Evolutionary conservation across 1,139 yeast genomes (phyloP).

Genomic region (Nematodospora anomalae): DNA sequence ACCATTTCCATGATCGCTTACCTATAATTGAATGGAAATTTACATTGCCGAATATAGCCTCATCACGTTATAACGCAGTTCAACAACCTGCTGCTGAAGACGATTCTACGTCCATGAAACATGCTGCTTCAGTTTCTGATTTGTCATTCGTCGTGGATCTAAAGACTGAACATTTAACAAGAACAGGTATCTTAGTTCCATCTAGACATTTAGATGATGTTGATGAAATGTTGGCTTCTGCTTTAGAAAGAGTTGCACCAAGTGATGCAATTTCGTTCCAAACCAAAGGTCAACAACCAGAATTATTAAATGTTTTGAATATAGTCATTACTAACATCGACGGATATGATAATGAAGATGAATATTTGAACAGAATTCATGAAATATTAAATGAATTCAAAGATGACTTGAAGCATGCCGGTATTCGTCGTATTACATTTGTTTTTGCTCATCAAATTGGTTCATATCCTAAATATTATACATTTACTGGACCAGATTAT

Average conservation of each 20-base stretch:
- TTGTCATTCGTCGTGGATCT: conserved; percentile 79
- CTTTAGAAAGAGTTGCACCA: conserved; percentile 68
- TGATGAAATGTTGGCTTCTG: conserved; percentile 77
- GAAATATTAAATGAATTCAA: conserved; percentile 68
- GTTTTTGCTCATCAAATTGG: conserved; percentile 84
- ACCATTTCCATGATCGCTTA: conserved; percentile 57
- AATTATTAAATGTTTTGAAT: conserved; percentile 75
- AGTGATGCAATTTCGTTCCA: conserved; percentile 40
- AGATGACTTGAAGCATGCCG: conserved; percentile 66
- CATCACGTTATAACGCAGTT: conserved; percentile 68
- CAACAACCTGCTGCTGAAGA: conserved; percentile 49
- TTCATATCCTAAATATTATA: conserved; percentile 89
- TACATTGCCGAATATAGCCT: conserved; percentile 71
- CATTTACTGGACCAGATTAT: conserved; percentile 88
- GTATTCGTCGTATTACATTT: conserved; percentile 89
- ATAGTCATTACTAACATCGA: conserved; percentile 73
- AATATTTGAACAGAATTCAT: conserved; percentile 59
- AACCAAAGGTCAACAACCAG: conserved; percentile 37
- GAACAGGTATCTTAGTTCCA: conserved; percentile 88
- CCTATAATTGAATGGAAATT: conserved; percentile 88
- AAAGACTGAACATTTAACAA: conserved; percentile 51
- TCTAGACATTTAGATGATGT: conserved; percentile 84
- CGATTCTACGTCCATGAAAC: conserved; percentile 52
- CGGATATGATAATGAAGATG: conserved; percentile 72
- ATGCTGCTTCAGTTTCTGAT: conserved; percentile 92